These are phyloP conservation scores for Phytopythium kandeliae DNA, from an alignment of 352 stramenopile genomes.

Conservation along the genomic window DNA sequence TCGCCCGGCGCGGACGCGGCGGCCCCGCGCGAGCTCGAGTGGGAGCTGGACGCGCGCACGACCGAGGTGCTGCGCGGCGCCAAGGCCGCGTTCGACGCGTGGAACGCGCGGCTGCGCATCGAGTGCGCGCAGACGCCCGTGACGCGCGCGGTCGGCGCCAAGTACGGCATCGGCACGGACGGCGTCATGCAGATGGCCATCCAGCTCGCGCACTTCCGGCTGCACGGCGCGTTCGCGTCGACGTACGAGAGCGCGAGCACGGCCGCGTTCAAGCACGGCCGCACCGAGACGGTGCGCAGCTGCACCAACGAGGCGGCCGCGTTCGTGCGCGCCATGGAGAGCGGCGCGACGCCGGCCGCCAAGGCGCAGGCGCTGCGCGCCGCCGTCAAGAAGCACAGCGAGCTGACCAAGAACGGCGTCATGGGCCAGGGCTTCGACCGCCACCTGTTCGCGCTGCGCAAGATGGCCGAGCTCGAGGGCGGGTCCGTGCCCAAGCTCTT, in stretches of 20 bases:
- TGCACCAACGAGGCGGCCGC: constrained; percentile 80
- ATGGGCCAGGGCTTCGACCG: constrained; percentile 90
- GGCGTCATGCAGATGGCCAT: constrained; percentile 92
- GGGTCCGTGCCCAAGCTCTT: constrained; percentile 70
- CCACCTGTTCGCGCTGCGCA: constrained; percentile 75
- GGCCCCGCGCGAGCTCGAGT: constrained; percentile 41
- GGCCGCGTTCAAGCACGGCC: constrained; percentile 89
- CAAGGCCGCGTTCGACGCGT: constrained; percentile 66
- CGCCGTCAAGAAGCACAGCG: constrained; percentile 83
- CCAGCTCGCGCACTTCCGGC: constrained; percentile 83
- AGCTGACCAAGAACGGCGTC: constrained; percentile 87
- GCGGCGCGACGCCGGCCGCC: constrained; percentile 44
- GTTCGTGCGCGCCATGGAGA: constrained; percentile 74
- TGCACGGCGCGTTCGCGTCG: constrained; percentile 74
- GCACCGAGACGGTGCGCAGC: constrained; percentile 87
- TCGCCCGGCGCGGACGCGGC: constrained; percentile 9
- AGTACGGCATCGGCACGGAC: constrained; percentile 81
- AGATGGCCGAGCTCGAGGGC: constrained; percentile 61
- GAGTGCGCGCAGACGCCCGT: constrained; percentile 74
- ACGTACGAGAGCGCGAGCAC: constrained; percentile 89
- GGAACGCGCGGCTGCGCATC: constrained; percentile 51
- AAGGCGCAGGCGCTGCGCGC: constrained; percentile 56
- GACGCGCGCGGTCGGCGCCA: constrained; percentile 46
- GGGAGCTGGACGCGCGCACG: constrained; percentile 53
- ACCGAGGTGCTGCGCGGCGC: constrained; percentile 60